phyloP scores from a whole-genome alignment of 129 eudicot genomes.

The Smallanthus sonchifolius region DNA sequence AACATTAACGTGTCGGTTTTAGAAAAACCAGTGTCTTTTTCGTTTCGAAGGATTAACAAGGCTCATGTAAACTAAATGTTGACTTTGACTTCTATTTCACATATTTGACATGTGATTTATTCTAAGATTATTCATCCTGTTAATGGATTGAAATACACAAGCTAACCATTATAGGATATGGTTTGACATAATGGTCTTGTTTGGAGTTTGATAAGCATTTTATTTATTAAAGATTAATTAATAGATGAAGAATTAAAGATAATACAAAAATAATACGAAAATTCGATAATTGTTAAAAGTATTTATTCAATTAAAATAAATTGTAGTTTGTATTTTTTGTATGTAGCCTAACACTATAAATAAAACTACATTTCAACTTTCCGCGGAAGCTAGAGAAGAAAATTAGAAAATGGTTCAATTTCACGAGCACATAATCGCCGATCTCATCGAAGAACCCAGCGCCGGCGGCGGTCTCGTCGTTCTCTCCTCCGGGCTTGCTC shows the following conservation, averaged over 20 bases:
- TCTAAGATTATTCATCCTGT: neutral
- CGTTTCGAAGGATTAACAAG: constrained; percentile 46
- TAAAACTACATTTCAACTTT: neutral
- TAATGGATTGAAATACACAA: neutral
- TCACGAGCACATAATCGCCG: constrained; percentile 71
- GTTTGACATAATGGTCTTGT: neutral
- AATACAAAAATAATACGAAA: no score
- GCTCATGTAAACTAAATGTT: neutral
- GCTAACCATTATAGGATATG: neutral
- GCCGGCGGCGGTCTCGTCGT: constrained; percentile 66
- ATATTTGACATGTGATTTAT: neutral
- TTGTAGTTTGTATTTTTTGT: no score
- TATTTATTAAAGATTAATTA: neutral
- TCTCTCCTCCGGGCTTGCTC: constrained; percentile 66
- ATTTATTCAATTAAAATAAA: no score
- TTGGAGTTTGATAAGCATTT: neutral
- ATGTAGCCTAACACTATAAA: neutral
- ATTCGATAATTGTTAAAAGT: no score
- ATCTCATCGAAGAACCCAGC: constrained; percentile 59
- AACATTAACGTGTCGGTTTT: constrained; percentile 65
- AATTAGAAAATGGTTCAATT: constrained; percentile 65
- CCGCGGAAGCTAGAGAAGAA: neutral
- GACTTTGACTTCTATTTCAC: neutral
- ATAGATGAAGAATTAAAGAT: no score
- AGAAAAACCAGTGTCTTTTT: constrained; percentile 55